Base-by-base conservation (phyloP, 345 rosid species). In the Cardamine chenopodiifolia region DNA sequence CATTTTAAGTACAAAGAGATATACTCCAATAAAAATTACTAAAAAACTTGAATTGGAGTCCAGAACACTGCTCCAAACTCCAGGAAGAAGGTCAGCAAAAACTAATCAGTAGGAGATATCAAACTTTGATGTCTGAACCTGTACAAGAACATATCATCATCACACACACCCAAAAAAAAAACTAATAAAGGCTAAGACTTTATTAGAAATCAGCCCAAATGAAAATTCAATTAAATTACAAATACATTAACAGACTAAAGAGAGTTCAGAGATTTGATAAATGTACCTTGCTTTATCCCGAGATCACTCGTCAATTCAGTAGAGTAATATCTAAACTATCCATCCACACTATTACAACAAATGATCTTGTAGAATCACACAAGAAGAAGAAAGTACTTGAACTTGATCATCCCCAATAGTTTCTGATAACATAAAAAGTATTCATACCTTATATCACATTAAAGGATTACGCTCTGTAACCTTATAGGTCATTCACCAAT, bases 191-290 rank as follows among this genome's bases (percentile, higher is more conserved):
- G 12, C 6, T 6, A 7, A 28, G 56, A 13, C 20, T 40, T 50
- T 3, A 26, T 7, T 25, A 19, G 31, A 39, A 53, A 39, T 64
- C 10, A 14, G 10, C n/a, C n/a, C n/a, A n/a, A n/a, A n/a, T n/a
- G n/a, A n/a, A n/a, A n/a, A n/a, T n/a, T n/a, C n/a, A n/a, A 4
- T 40, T 42, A 8, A 14, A 2, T 39, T 32, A 12, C 35, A 39
- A 39, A 40, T 18, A 35, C 14, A 10, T 10, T 10, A 62, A 40
- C 35, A 40, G 19, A 4, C 26, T 37, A 55, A 32, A 73, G 39
- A 22, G 49, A 55, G 20, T 34, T 65, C n/a, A 55, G 7, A 44
- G 65, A 73, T 22, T 20, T 73, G 66, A 66, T n/a, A 8, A 22
- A 34, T 9, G 58, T 66, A 64, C 77, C 37, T 64, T 54, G 3